These are phyloP conservation scores for Verticillium tricorpus DNA, from an alignment of 2,329 filamentous ascomycete genomes.

Conservation along the genomic window DNA sequence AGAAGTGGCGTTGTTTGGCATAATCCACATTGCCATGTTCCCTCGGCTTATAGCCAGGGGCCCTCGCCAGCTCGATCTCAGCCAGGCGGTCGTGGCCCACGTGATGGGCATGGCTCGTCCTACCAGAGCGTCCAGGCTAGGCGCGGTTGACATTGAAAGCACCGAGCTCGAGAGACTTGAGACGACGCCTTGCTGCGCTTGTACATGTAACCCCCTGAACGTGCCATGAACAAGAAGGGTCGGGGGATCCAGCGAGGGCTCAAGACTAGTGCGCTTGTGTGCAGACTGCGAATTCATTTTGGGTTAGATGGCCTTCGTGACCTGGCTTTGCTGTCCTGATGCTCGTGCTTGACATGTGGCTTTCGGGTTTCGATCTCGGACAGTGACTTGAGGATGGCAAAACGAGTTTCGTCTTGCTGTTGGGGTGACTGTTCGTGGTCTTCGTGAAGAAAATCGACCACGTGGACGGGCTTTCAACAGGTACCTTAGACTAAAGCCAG, in stretches of 20 bases:
- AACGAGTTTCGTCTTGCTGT: no score
- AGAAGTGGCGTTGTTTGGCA: background rate
- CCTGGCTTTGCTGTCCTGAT: background rate
- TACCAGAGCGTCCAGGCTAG: background rate
- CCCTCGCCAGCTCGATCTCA: background rate
- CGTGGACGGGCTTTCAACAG: no score
- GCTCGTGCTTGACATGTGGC: no score
- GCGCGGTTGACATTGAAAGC: background rate
- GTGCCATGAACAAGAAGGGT: background rate
- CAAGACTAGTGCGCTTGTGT: background rate
- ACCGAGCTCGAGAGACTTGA: background rate
- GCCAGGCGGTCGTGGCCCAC: background rate
- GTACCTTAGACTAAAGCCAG: no score
- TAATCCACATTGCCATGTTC: background rate
- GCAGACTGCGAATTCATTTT: background rate
- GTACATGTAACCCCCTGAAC: background rate
- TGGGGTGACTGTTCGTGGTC: no score
- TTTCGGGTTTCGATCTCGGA: no score
- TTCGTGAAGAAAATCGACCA: no score
- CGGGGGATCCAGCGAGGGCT: background rate
- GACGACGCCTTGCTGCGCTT: background rate
- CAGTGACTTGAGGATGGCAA: no score
- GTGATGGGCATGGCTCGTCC: background rate
- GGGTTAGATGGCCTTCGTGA: background rate
- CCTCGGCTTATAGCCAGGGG: background rate